Percentiles rank a stretch among this genome's conserved stretches.
Evolutionary conservation across 2,329 filamentous ascomycete genomes (phyloP).

Genomic region (Nemania bipapillata): DNA sequence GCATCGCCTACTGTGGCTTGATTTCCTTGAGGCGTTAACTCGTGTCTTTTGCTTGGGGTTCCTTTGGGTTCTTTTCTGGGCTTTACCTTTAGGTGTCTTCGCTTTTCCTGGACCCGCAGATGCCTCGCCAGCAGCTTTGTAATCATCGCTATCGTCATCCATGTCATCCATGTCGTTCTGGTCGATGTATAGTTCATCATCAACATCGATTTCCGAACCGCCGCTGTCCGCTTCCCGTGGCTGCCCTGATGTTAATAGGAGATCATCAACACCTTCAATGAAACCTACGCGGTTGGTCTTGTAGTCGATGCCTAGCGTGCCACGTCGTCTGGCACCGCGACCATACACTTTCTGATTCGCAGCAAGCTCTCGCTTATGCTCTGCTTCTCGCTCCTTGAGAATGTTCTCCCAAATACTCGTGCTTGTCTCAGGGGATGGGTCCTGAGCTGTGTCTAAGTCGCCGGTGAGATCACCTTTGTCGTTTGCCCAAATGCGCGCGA

Average conservation of each 20-base stretch:
- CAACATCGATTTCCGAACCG: constrained; percentile 46
- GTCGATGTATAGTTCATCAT: constrained; percentile 48
- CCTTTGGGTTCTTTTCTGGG: constrained; percentile 31
- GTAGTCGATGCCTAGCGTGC: constrained; percentile 62
- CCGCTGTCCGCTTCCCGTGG: constrained; percentile 41
- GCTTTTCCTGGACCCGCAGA: constrained; percentile 11
- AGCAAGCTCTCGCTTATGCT: constrained; percentile 77
- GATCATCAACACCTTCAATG: constrained; percentile 45
- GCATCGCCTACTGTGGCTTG: constrained; percentile 33
- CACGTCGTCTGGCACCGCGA: constrained; percentile 79
- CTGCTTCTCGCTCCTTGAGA: constrained; percentile 80
- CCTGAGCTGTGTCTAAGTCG: constrained; percentile 65
- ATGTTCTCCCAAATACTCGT: constrained; percentile 90
- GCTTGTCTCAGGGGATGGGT: constrained; percentile 64
- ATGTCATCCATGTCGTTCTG: constrained; percentile 43
- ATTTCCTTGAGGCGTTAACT: constrained; percentile 44
- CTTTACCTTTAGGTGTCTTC: constrained; percentile 33
- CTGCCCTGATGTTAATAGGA: constrained; percentile 42
- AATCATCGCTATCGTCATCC: constrained; percentile 42
- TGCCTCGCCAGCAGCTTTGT: constrained; percentile 10
- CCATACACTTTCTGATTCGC: constrained; percentile 79
- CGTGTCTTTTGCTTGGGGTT: constrained; percentile 36
- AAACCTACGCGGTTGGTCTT: constrained; percentile 52
- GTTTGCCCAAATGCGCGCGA: constrained; percentile 92
- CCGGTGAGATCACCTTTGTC: constrained; percentile 75